Base-by-base conservation (phyloP, 2,329 filamentous ascomycete genomes). In the Sporothrix euskadiensis region DNA sequence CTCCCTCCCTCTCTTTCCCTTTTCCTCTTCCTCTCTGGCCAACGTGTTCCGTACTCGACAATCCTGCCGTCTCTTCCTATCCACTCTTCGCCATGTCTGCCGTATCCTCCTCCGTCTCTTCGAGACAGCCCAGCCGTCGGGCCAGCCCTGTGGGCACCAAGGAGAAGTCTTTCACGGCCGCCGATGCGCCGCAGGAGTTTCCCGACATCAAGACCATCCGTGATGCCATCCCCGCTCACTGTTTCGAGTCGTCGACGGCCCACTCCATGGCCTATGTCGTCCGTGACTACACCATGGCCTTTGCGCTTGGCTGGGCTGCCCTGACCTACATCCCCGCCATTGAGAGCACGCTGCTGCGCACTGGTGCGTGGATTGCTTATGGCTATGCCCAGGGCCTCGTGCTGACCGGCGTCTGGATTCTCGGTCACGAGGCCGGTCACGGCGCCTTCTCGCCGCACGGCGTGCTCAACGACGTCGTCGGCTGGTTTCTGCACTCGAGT, bases 381-480 rank as follows among this genome's bases (percentile, higher is more conserved):
- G 94, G 94, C 71, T 83, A 97, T 79, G 81, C 97, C 57, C 96
- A 99, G 86, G 95, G 96, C 78, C 88, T 98, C 73, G 94, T 97
- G 81, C 95, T 89, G 78, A 99, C 96, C 59, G 96, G 96, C 78
- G 82, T 98, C 74, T 99, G 96, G 96, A 94, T 99, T 75, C 86
- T 99, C 77, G 95, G 95, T 75, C 96, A 99, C 84, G 96, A 99
- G 87, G 98, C 95, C 81, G 96, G 96, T 77, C 96, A 99, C 85
- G 93, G 96, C 83, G 91, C 96, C 75, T 98, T 99, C 86, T 98
- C 95, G 59, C 86, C 92, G 32, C 97, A 93, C 79, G 94, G 92
- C 85, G 85, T 89, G n/a, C 83, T 98, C 81, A 98, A 98, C 85
- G 94, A 98, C 83, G 89, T 92, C 26, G 94, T 95, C 73, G 95